Evolutionary conservation across 805 yeast genomes (phyloP), one percentile per base, ranked within the genome.

Genomic region (Spathaspora passalidarum): DNA sequence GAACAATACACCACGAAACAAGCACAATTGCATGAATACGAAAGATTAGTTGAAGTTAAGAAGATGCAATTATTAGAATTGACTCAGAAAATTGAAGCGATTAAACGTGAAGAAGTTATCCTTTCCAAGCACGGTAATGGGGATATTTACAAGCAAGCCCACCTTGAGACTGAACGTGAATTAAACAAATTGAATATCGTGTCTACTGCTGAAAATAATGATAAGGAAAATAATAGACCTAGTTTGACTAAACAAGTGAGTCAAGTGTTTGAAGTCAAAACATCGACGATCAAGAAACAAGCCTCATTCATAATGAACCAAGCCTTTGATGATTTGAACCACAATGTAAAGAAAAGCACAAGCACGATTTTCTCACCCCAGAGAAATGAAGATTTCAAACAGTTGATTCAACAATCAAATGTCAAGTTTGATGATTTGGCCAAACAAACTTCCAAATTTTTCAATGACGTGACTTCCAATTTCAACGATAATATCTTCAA

Each of bases 21-120:
- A 54, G 69, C 82, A 48, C 72, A 72, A 45, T 71, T 81, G 7
- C 49, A 70, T 14, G 84, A 80, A 41, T 56, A 78, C 46, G 76
- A 74, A 53, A 61, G 67, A n/a, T 68, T 68, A 26, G 56, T 70
- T 44, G 65, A 66, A 11, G 34, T 46, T 5, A 52, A 67, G 25
- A 63, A 67, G 48, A 56, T 58, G 21, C 69, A 69, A 50, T 58
- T 81, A n/a, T 56, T 63, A 13, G 60, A 59, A 32, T 59, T 62
- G 8, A 59, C 62, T 40, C 47, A 42, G 36, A 56, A 53, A 50
- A 52, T 53, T 22, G 64, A 59, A 43, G 51, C 45, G n/a, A 40
- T 35, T 29, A 54, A 57, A 39, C 42, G 53, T 32, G 45, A 47
- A 25, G 52, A 48, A 32, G 22, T n/a, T 4, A 40, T 40, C 17